These are phyloP conservation scores for Gossypium stocksii DNA, from an alignment of 345 rosid species.

Conservation along the genomic window DNA sequence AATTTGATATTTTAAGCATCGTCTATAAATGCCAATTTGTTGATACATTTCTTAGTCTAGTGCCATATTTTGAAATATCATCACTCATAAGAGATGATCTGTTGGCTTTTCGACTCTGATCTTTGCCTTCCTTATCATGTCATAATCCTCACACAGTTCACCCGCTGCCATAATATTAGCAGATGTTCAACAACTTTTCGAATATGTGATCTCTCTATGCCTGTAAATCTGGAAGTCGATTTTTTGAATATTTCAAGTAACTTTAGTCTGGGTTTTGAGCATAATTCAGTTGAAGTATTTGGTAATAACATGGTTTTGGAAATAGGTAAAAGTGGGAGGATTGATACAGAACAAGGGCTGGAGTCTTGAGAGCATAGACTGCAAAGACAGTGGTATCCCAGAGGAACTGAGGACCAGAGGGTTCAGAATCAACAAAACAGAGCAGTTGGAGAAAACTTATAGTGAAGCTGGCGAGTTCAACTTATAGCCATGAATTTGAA, in stretches of 20 bases:
- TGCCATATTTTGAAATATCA: neutral
- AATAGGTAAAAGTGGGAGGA: slow-evolving; percentile 69
- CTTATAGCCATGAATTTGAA: slow-evolving; percentile 31
- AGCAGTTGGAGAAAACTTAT: slow-evolving; percentile 60
- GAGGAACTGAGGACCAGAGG: slow-evolving; percentile 86
- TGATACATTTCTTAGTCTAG: neutral
- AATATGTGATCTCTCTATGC: neutral
- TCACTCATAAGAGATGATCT: too few relatives aligned
- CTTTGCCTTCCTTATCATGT: neutral
- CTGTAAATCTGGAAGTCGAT: neutral
- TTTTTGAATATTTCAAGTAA: too few relatives aligned
- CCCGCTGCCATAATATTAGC: neutral
- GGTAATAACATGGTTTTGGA: neutral
- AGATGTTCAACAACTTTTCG: neutral
- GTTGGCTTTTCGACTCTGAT: too few relatives aligned
- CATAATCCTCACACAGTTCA: neutral
- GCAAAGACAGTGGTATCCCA: slow-evolving; percentile 54
- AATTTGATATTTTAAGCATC: too few relatives aligned
- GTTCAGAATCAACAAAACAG: slow-evolving; percentile 62
- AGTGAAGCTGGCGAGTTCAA: slow-evolving; percentile 48
- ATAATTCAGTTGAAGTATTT: neutral
- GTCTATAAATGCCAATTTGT: too few relatives aligned
- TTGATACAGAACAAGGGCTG: slow-evolving; percentile 73
- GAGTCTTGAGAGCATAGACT: slow-evolving; percentile 60
- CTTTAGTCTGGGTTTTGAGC: neutral